Base-by-base conservation (phyloP, 2,329 filamentous ascomycete species). In the Botryotinia convoluta region DNA sequence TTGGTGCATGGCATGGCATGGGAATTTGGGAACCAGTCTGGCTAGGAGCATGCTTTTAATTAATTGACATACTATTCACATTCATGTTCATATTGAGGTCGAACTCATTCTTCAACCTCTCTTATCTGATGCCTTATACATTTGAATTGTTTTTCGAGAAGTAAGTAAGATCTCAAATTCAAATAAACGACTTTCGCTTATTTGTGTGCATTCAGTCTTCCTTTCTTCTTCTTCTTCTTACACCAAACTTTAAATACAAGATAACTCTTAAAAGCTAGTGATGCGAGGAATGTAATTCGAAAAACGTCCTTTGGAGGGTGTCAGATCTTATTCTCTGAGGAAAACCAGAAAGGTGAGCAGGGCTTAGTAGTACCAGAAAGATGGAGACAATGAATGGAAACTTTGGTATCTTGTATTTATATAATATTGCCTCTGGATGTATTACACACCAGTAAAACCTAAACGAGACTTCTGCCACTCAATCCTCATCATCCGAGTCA, bases 401-500 rank as follows among this genome's bases (percentile, higher is more conserved):
- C n/a, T 16, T 9, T 54, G 48, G 64, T 9, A 57, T 57, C 48
- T 57, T 57, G 18, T 61, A 70, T 70, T 37, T 61, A 37, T 61
- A 2, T 42, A 22, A 37, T 20, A 54, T 22, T 42, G 35, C 35
- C 22, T 42, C 14, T 18, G 26, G 39, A 9, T 10, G 29, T 16
- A 3, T 42, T 35, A 32, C 4, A 16, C 6, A n/a, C 8, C 6
- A 32, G 3, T n/a, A 26, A 18, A 22, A 14, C 18, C 35, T 32
- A 20, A 16, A 9, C 26, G 16, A 3, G 35, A 26, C 9, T 8
- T 20, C 7, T 29, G 26, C 39, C 10, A 26, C 42, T 44, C 69
- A 73, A 64, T 78, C 77, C 48, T 81, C 80, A 74, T 79, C 87
- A 77, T 92, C 92, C 7, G 91, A 92, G 81, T 92, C 92, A 18